These are phyloP conservation scores for Pholiota molesta DNA, from an alignment of 768 basidiomycete genomes.

Conservation along the genomic window DNA sequence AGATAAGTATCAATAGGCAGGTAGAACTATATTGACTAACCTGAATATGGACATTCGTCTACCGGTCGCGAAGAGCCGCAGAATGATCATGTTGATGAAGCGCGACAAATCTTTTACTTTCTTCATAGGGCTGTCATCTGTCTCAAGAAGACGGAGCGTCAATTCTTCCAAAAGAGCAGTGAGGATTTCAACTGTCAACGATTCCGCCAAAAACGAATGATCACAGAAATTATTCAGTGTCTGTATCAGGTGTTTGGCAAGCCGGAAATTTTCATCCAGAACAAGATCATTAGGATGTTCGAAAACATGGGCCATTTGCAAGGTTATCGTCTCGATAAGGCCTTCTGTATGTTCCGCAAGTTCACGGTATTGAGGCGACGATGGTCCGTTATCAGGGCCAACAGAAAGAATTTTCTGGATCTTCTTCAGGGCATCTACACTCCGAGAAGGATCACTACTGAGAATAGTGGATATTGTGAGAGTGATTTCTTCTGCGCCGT, in stretches of 20 bases:
- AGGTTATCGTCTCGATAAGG: slow-evolving; percentile 86
- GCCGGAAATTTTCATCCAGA: slow-evolving; percentile 81
- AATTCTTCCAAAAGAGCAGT: slow-evolving; percentile 90
- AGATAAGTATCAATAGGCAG: neutral
- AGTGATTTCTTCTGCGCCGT: slow-evolving; percentile 63
- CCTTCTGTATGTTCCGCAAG: slow-evolving; percentile 80
- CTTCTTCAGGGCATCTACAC: slow-evolving; percentile 93
- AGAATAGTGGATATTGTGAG: slow-evolving; percentile 88
- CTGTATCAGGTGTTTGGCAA: slow-evolving; percentile 97
- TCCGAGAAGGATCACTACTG: slow-evolving; percentile 81
- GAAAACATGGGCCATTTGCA: slow-evolving; percentile 92
- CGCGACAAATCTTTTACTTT: slow-evolving; percentile 92
- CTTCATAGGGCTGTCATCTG: slow-evolving; percentile 82
- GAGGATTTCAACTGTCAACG: slow-evolving; percentile 81
- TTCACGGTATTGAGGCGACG: slow-evolving; percentile 73
- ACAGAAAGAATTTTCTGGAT: slow-evolving; percentile 85
- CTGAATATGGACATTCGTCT: slow-evolving; percentile 90
- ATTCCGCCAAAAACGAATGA: slow-evolving; percentile 84
- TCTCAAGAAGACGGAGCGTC: slow-evolving; percentile 88
- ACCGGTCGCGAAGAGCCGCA: slow-evolving; percentile 90
- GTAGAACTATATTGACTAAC: slow-evolving; percentile 44
- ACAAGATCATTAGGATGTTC: slow-evolving; percentile 76
- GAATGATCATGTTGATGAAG: slow-evolving; percentile 98
- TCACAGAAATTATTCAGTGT: slow-evolving; percentile 95
- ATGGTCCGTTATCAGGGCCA: slow-evolving; percentile 72